Percentiles rank a stretch among this genome's conserved stretches.
These are phyloP conservation scores for Penicillium brasilianum DNA, from an alignment of 2,329 filamentous ascomycete genomes.

Conservation along the genomic window DNA sequence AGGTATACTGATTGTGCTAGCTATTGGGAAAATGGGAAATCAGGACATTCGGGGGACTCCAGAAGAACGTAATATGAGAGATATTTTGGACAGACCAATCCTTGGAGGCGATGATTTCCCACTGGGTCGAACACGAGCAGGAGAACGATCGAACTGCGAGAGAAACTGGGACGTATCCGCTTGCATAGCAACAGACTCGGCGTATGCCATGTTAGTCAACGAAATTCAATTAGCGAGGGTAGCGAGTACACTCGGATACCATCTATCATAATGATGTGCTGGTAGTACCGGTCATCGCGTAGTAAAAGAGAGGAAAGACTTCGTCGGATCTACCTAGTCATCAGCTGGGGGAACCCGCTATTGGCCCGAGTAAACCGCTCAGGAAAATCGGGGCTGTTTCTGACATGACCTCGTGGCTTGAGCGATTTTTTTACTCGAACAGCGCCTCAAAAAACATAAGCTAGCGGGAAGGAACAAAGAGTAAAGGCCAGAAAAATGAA, in stretches of 20 bases:
- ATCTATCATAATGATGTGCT: background rate
- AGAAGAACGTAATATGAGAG: background rate
- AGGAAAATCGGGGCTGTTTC: constrained; percentile 13
- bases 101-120: background rate
- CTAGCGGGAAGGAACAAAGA: background rate
- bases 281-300: background rate
- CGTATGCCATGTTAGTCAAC: background rate
- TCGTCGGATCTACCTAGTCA: background rate
- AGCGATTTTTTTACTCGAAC: constrained; percentile 21
- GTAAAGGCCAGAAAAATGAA: background rate
- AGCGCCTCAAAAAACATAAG: background rate
- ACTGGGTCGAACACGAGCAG: no score
- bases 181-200: background rate
- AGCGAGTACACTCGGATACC: background rate
- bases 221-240: background rate
- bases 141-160: background rate
- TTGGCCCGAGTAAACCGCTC: constrained; percentile 31
- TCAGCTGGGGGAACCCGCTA: constrained; percentile 8
- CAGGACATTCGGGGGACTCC: background rate
- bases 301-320: background rate
- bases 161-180: constrained; percentile 1
- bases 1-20: background rate
- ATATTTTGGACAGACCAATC: constrained; percentile 7
- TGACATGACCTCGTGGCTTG: constrained; percentile 10
- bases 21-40: no score